Conservation (phyloP, 1,139 yeast genomes). For the Blastobotrys arbuscula region DNA sequence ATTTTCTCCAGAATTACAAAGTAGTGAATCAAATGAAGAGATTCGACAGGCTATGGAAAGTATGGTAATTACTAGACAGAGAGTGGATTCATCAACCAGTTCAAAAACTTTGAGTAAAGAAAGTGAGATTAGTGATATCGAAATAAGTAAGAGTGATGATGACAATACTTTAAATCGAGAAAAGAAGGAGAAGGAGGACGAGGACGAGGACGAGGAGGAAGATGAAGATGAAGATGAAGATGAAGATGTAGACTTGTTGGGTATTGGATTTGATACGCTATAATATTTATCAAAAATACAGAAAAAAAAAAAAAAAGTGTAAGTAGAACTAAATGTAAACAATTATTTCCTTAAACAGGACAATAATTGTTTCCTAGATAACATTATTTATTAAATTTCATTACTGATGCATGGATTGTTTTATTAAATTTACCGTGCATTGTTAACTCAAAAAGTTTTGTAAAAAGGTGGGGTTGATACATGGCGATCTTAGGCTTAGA, state of each 20-base stretch:
- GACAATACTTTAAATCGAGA: neutral
- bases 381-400: neutral
- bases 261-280: neutral
- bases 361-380: neutral
- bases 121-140: neutral
- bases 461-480: neutral
- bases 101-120: neutral
- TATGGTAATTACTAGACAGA: constrained; percentile 17
- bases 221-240: neutral
- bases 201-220: neutral
- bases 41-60: constrained; percentile 31
- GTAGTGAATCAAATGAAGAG: constrained; percentile 21
- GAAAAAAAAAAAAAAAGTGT: neutral
- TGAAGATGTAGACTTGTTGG: neutral
- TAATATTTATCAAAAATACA: neutral
- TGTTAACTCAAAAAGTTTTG: too few species aligned
- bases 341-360: neutral
- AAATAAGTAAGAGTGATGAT: neutral
- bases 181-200: neutral
- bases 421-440: neutral
- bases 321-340: neutral
- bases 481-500: too few species aligned
- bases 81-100: neutral
- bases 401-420: too few species aligned
- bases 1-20: constrained; percentile 22